Conservation (phyloP, 2,329 filamentous ascomycete species). For the Nakataea oryzae region DNA sequence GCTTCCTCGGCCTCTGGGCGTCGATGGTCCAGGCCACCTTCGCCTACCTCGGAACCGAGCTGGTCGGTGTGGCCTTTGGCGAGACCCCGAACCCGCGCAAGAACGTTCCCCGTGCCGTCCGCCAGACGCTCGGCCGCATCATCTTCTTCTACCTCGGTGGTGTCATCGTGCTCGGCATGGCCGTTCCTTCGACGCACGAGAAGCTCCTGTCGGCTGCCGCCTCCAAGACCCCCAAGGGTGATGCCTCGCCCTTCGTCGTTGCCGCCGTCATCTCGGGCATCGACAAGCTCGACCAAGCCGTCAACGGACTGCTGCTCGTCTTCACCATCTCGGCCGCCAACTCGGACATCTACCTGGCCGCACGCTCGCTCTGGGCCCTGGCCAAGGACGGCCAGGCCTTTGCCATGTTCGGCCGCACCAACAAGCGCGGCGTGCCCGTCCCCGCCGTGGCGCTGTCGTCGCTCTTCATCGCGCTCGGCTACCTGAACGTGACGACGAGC, state of each 20-base stretch:
- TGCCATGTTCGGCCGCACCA: slow-evolving; percentile 19
- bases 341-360: slow-evolving; percentile 41
- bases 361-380: slow-evolving; percentile 27
- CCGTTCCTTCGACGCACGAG: slow-evolving; percentile 49
- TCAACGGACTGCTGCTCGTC: slow-evolving; percentile 50
- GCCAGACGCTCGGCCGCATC: slow-evolving; percentile 60
- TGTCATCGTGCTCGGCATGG: slow-evolving; percentile 56
- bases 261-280: slow-evolving; percentile 44
- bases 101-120: slow-evolving; percentile 57
- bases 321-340: slow-evolving; percentile 51
- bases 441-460: slow-evolving; percentile 24
- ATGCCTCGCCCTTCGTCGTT: slow-evolving; percentile 37
- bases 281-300: slow-evolving; percentile 38
- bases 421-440: slow-evolving; percentile 27
- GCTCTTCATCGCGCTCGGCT: slow-evolving; percentile 25
- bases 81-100: slow-evolving; percentile 58
- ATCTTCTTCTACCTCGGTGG: slow-evolving; percentile 58
- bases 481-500: slow-evolving; percentile 26
- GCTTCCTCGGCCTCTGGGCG: slow-evolving; percentile 22
- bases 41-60: slow-evolving; percentile 39
- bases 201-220: slow-evolving; percentile 27
- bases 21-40: slow-evolving; percentile 27
- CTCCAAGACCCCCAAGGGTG: background rate
- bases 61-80: slow-evolving; percentile 59
- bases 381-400: slow-evolving; percentile 30